Base-by-base conservation (phyloP, 176 grass and related monocot species). In the Canna indica region DNA sequence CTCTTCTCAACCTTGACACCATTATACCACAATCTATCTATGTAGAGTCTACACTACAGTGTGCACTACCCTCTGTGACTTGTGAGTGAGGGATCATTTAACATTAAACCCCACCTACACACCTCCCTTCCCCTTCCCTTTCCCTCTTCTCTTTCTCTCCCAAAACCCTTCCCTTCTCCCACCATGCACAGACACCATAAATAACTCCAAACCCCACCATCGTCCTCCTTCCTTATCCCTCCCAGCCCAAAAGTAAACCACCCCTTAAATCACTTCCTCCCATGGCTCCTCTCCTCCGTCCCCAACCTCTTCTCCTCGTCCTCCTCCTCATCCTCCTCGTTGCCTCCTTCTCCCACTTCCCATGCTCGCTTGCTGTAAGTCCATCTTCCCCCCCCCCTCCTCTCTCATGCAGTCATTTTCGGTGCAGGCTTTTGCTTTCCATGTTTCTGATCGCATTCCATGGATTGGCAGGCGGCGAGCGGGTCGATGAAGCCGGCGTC, bases 401-500 rank as follows among this genome's bases (percentile, higher is more conserved):
- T 65, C 63, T 4, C 9, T 34, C 6, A 4, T 38, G 16, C 20
- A 1, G 35, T 1, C n/a, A 13, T 24, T 15, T 66, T 22, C 12
- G 18, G 22, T 4, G 13, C 7, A 44, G 41, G 33, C n/a, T 66
- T 32, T 2, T 10, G 63, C 1, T 33, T 32, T 66, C 13, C 38
- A 7, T 14, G 42, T 32, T 11, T 25, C 25, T 24, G 42, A 22
- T 48, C 46, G 26, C 5, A 1, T 15, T 77, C 24, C 26, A 45
- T 12, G 48, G 16, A n/a, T 1, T 32, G 27, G 28, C 47, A 18
- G 66, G 59, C 11, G 59, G 41, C 60, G 26, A 65, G 57, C 59
- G 41, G 60, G 18, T 22, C 79, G 88, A 77, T 80, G 73, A 77
- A 74, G 32, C 77, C 86, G 83, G n/a, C 33, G 38, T 54, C 78